A percentile compares a stretch with the other conserved stretches of the same genome.
phyloP scores from a whole-genome alignment of 2,329 filamentous ascomycete species.

The Nothophaeocryptopus gaeumannii region DNA sequence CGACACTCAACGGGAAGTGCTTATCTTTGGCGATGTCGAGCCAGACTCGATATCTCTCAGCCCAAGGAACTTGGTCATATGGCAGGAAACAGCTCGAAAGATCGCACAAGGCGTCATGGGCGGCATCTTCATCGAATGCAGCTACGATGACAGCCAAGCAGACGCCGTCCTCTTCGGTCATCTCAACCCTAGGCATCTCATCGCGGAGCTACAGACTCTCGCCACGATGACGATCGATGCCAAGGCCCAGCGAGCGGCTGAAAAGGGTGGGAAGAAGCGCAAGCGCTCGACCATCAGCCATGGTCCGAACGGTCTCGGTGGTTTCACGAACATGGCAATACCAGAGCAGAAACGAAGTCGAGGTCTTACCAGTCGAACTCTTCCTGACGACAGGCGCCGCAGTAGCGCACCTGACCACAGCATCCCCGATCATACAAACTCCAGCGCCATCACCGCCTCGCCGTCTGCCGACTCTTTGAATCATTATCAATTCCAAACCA shows the following conservation, averaged over 20 bases:
- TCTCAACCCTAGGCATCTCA: conserved; percentile 76
- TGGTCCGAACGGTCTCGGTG: conserved; percentile 39
- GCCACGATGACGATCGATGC: conserved; percentile 66
- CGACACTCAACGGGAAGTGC: conserved; percentile 67
- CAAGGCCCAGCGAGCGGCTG: conserved; percentile 33
- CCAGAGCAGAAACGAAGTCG: conserved; percentile 34
- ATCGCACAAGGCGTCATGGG: conserved; percentile 68
- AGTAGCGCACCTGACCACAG: conserved; percentile 19
- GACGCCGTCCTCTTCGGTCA: conserved; percentile 84
- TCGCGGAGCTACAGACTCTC: conserved; percentile 71
- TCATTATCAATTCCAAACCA: conserved; percentile 16
- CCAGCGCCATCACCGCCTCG: conserved; percentile 13
- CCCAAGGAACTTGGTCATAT: conserved; percentile 77
- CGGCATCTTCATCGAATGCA: conserved; percentile 94
- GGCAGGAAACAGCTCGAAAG: conserved; percentile 85
- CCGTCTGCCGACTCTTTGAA: conserved; percentile 16
- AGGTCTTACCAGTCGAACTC: conserved; percentile 26
- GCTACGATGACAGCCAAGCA: conserved; percentile 76
- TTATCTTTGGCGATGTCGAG: conserved; percentile 95
- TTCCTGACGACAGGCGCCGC: conserved; percentile 19
- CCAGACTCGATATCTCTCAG: conserved; percentile 80
- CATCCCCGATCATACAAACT: background rate
- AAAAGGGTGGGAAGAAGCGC: conserved; percentile 56
- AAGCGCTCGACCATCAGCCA: conserved; percentile 50
- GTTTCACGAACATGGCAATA: conserved; percentile 22